These are phyloP conservation scores for Ophiostoma quercus DNA, from an alignment of 2,329 filamentous ascomycete genomes.

Conservation along the genomic window DNA sequence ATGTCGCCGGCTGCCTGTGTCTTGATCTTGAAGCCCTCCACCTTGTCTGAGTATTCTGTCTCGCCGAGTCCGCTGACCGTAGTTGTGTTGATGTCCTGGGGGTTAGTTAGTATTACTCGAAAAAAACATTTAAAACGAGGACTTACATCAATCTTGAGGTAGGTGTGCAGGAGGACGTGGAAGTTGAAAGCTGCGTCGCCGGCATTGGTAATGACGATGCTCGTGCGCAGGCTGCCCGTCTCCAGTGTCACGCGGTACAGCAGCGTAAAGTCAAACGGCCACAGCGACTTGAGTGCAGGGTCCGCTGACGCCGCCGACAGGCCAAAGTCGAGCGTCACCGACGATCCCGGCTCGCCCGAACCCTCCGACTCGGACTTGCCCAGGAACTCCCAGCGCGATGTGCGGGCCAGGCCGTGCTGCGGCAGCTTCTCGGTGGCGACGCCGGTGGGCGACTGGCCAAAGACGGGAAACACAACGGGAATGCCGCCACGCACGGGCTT, in stretches of 20 bases:
- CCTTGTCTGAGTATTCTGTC: slow-evolving; percentile 78
- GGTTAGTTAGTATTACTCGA: not conserved
- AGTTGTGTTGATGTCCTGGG: slow-evolving; percentile 71
- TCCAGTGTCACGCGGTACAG: slow-evolving; percentile 89
- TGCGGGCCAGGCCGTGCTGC: slow-evolving; percentile 93
- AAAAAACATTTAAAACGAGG: not conserved
- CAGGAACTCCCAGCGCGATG: slow-evolving; percentile 85
- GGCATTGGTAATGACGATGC: slow-evolving; percentile 83
- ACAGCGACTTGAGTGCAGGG: slow-evolving; percentile 62
- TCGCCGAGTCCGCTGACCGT: slow-evolving; percentile 70
- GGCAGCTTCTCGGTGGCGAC: slow-evolving; percentile 73
- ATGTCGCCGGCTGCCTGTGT: slow-evolving; percentile 58
- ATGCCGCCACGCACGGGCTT: slow-evolving; percentile 90
- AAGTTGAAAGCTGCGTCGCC: slow-evolving; percentile 79
- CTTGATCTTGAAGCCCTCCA: slow-evolving; percentile 59
- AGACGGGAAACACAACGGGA: slow-evolving; percentile 91
- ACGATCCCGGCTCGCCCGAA: slow-evolving; percentile 27
- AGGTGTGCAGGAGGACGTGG: slow-evolving; percentile 87
- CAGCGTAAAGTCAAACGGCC: slow-evolving; percentile 82
- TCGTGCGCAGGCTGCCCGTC: slow-evolving; percentile 68
- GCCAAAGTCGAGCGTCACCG: slow-evolving; percentile 91
- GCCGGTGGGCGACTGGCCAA: slow-evolving; percentile 68
- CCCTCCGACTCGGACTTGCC: slow-evolving; percentile 75
- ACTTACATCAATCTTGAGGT: slow-evolving; percentile 72
- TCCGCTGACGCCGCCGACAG: slow-evolving; percentile 68